Evolutionary conservation across 106 monocot species (phyloP).

Genomic region (Chionographis japonica): DNA sequence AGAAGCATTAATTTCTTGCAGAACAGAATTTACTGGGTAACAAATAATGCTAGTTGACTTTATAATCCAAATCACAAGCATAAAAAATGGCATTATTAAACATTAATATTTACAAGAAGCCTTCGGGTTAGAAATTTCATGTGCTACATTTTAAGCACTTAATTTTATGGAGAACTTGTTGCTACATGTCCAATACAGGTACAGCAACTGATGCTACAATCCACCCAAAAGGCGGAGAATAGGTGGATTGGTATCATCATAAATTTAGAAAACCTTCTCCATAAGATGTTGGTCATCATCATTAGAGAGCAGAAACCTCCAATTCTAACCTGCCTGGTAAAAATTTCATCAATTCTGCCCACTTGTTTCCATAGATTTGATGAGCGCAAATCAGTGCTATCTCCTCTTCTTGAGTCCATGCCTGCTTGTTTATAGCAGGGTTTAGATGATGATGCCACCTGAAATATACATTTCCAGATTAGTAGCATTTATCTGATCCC

Average conservation of each 20-base stretch:
- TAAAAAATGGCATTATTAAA: too few species aligned
- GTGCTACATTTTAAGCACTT: too few species aligned
- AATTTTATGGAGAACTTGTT: too few species aligned
- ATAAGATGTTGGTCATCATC: not conserved
- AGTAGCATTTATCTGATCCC: not conserved
- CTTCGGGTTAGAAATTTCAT: too few species aligned
- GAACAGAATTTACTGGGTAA: too few species aligned
- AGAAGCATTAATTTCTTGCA: too few species aligned
- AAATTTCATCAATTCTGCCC: conserved; percentile 71
- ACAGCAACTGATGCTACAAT: too few species aligned
- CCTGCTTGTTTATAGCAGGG: conserved; percentile 63
- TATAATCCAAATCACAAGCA: too few species aligned
- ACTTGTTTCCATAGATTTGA: conserved; percentile 71
- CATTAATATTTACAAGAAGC: too few species aligned
- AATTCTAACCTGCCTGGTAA: conserved; percentile 60
- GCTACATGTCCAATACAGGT: too few species aligned
- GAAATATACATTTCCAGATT: not conserved
- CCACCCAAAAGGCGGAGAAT: too few species aligned
- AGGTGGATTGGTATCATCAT: not conserved
- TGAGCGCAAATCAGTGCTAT: conserved; percentile 68
- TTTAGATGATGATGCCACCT: conserved; percentile 91
- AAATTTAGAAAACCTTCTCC: not conserved
- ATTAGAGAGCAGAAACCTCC: not conserved
- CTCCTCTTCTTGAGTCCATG: conserved; percentile 86
- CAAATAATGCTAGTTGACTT: too few species aligned